Base-by-base conservation (phyloP, 23 red algal genomes). In the Agarophyton chilense region DNA sequence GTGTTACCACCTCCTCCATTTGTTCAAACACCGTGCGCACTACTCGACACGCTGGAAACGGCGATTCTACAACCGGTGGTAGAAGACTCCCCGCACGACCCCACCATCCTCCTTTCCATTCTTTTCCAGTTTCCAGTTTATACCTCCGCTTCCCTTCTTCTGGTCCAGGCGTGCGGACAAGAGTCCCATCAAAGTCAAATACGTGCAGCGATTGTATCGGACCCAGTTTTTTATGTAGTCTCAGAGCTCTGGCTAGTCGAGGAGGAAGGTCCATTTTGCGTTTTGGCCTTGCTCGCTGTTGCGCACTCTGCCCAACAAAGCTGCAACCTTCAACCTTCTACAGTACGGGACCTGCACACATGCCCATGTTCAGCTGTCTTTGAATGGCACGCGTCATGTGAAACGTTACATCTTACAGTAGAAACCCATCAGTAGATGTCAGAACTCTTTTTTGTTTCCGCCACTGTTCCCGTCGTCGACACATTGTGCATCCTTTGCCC, bases 131-230 rank as follows among this genome's bases (percentile, higher is more conserved):
- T 74, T 56, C 61, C 62, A 74, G 29, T 7, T 61, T 21, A 43
- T 92, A 92, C 44, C 46, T 63, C 44, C 52, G 53, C 39, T 73
- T 74, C 29, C 88, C 88, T 74, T 92, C 76, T 56, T 82, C 65
- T 40, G 88, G 88, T 26, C 42, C 43, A 0, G 88, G 88, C n/a
- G 88, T 92, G 45, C 88, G 78, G 28, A 92, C 88, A 8, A 92
- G 77, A 1, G 88, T 92, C 1, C 73, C 72, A 58, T 92, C 88
- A 58, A 92, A 92, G 33, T 92, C 88, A 29, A 92, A 82, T 28
- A 92, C 75, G 50, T 92, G 77, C 21, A 92, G 66, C 31, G 88
- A 60, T 5, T 75, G 79, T 51, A 92, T 70, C 31, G 82, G 82
- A 54, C 82, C 82, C 17, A 25, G 35, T 57, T 87, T 87, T 56